A percentile compares a stretch with the other conserved stretches of the same genome.
Evolutionary conservation across 2,329 filamentous ascomycete species (phyloP).

Genomic region (Zymoseptoria ardabiliae): DNA sequence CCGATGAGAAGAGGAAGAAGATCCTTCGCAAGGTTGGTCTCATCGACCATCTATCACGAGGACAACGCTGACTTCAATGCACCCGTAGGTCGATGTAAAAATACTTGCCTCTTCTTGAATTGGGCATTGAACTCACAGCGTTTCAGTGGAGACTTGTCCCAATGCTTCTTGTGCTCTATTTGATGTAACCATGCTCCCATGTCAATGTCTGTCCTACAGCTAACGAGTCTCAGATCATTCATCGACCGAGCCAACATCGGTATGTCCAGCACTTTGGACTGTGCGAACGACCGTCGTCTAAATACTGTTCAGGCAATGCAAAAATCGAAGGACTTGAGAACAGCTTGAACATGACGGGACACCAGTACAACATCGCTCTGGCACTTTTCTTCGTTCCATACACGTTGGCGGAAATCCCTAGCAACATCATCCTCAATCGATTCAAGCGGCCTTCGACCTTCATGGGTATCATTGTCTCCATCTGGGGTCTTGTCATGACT

Average conservation of each 20-base stretch:
- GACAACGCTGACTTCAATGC: not conserved
- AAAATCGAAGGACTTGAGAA: constrained; percentile 32
- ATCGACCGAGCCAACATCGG: constrained; percentile 25
- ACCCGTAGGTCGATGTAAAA: constrained; percentile 31
- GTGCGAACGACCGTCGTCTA: not conserved
- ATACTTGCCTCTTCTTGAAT: not conserved
- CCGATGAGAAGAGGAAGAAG: constrained; percentile 14
- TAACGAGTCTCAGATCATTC: constrained; percentile 8
- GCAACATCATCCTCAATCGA: constrained; percentile 35
- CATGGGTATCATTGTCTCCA: constrained; percentile 25
- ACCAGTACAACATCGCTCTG: constrained; percentile 34
- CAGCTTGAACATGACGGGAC: constrained; percentile 37
- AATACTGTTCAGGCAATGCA: constrained; percentile 12
- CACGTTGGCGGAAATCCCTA: constrained; percentile 32
- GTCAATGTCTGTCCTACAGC: not conserved
- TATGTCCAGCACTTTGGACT: constrained; percentile 4
- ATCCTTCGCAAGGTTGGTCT: constrained; percentile 26
- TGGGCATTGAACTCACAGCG: not conserved
- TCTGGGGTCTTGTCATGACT: constrained; percentile 26
- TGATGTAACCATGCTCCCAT: constrained; percentile 10
- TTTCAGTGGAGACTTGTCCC: constrained; percentile 27
- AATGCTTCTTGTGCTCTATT: constrained; percentile 32
- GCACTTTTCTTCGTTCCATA: constrained; percentile 39
- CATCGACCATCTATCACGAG: not conserved
- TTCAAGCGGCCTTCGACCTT: constrained; percentile 41